phyloP scores from a whole-genome alignment of 1,284 basidiomycete genomes.

The Clitocybe nebularis region DNA sequence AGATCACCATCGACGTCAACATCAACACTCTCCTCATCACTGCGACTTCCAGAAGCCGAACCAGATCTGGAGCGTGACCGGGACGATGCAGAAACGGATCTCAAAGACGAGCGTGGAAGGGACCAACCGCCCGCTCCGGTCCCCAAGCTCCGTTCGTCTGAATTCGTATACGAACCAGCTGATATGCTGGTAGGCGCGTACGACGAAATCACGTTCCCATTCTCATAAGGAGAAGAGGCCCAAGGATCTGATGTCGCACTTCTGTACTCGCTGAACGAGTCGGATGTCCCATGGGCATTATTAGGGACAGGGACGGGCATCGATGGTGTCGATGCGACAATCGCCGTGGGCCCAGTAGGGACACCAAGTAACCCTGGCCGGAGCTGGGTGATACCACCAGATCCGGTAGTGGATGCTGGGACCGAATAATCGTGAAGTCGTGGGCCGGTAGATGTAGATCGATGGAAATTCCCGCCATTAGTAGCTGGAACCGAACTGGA shows the following conservation, averaged over 20 bases:
- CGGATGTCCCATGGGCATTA: constrained; percentile 14
- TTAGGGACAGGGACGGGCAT: constrained; percentile 25
- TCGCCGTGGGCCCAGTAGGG: constrained; percentile 24
- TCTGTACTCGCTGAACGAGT: constrained; percentile 19
- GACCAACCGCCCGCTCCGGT: constrained; percentile 39
- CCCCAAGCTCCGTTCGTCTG: constrained; percentile 10
- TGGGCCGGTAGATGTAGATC: constrained; percentile 44
- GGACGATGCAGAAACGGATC: constrained; percentile 30
- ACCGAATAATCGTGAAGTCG: constrained; percentile 63
- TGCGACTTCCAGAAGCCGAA: constrained; percentile 30
- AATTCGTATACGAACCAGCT: constrained; percentile 9
- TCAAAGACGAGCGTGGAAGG: constrained; percentile 47
- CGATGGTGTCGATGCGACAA: constrained; percentile 14
- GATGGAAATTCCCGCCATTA: constrained; percentile 15
- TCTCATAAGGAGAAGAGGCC: constrained; percentile 22
- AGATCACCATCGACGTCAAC: constrained; percentile 30
- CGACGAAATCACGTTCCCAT: constrained; percentile 27
- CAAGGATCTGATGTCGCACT: constrained; percentile 18
- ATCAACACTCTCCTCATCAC: constrained; percentile 31
- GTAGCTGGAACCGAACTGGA: constrained; percentile 35
- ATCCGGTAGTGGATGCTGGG: constrained; percentile 29
- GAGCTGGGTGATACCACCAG: constrained; percentile 46
- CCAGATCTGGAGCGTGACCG: constrained; percentile 24
- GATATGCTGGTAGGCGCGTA: constrained; percentile 22
- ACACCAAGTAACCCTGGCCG: constrained; percentile 58